Evolutionary conservation across 345 rosid genomes (phyloP), one percentile per base, ranked within the genome.

Genomic region (Salix viminalis): DNA sequence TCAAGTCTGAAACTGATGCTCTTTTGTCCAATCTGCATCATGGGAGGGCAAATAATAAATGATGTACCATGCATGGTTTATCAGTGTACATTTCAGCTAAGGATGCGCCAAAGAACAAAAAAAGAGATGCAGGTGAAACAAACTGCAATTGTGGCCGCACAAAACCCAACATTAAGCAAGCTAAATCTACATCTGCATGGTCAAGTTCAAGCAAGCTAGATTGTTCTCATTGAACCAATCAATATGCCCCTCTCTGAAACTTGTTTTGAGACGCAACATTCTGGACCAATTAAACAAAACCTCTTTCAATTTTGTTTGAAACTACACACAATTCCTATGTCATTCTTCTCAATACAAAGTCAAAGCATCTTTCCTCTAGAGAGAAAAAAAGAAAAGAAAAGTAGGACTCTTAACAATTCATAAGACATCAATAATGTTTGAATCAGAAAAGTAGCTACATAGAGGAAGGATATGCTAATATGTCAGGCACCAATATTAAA

Each of bases 1-100:
- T 85, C 83, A 95, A 48, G 84, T 90, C 97, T 65, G 86, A 28
- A 36, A 90, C 73, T 41, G 94, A 88, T 70, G 80, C 77, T 82
- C 88, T 83, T 78, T 85, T 90, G 66, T 93, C 91, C 86, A 91
- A 79, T 81, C 99, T 95, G 94, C 86, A 86, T 32, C 70, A 73
- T 54, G 41, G 48, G 14, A 36, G 60, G 41, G 60, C 54, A 67
- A 65, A 68, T 2, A 19, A 26, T 39, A 52, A 21, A 75, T 69
- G 71, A 48, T 41, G 42, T n/a, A 42, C 46, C 54, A 60, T 36
- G 66, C 34, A 41, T 28, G 66, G 50, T 71, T 2, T 48, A 42
- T 34, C 18, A 13, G 26, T 24, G 34, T 6, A 48, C n/a, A 70
- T 41, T 61, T 10, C 65, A 65, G 21, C 16, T 60, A 21, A 15